Conservation (phyloP, 345 rosid genomes). For the Syzygium oleosum region DNA sequence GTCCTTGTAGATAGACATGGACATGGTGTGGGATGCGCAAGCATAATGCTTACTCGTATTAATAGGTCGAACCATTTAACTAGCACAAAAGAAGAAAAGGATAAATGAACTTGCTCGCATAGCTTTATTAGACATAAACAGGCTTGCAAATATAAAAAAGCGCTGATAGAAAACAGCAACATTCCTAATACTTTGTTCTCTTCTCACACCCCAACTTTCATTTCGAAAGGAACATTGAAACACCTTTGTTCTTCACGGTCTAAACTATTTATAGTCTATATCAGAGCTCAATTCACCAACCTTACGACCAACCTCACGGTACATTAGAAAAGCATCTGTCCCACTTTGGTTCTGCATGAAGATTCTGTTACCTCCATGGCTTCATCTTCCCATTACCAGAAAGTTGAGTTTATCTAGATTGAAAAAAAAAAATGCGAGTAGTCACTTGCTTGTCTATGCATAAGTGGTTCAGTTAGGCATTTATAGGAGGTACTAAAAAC, state of each 20-base stretch:
- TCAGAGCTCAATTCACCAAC: not conserved
- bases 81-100: not conserved
- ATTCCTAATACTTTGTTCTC: not conserved
- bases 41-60: not conserved
- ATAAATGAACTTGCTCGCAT: fast-evolving
- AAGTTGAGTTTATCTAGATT: not conserved
- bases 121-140: not conserved
- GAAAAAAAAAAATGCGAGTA: not conserved
- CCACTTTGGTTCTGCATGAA: not conserved
- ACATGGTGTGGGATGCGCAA: not conserved
- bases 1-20: not conserved
- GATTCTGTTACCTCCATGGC: not conserved
- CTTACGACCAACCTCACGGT: not conserved
- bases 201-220: not conserved
- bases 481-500: not conserved
- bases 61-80: not conserved
- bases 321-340: not conserved
- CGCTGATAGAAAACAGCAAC: too few relatives aligned
- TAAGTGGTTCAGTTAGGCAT: not conserved
- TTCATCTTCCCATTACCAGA: not conserved
- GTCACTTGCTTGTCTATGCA: not conserved
- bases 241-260: not conserved
- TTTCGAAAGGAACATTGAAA: not conserved
- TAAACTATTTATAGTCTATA: not conserved
- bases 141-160: too few relatives aligned